Percentiles rank a stretch among this genome's conserved stretches.
Conservation (phyloP, 2,329 filamentous ascomycete genomes). For the Alternaria panax region DNA sequence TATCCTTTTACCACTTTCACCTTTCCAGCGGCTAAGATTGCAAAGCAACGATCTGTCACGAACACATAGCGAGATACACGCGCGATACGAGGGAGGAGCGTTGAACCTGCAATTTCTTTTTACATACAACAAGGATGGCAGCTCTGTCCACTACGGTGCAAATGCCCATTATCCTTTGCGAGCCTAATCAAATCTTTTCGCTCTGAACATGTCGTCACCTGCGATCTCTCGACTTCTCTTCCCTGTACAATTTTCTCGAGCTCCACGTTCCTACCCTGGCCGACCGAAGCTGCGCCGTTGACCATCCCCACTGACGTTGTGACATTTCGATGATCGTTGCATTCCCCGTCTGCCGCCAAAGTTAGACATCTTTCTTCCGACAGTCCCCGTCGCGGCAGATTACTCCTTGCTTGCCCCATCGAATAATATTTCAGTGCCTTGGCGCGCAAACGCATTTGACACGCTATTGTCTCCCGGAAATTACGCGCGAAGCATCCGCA, state of each 20-base stretch:
- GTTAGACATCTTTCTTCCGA: conserved; percentile 4
- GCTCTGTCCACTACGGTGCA: conserved; percentile 11
- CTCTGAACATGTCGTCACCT: conserved; percentile 4
- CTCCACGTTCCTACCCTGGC: conserved; percentile 8
- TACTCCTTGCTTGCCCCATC: conserved; percentile 6
- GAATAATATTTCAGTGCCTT: conserved; percentile 9
- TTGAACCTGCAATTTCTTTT: conserved; percentile 23
- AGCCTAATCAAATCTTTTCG: conserved; percentile 19
- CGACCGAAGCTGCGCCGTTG: conserved; percentile 15
- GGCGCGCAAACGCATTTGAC: conserved; percentile 3
- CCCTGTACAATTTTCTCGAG: conserved; percentile 13
- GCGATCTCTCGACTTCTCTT: conserved; percentile 3
- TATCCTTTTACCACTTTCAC: conserved; percentile 36
- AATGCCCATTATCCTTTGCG: conserved; percentile 6
- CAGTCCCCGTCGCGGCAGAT: conserved; percentile 1
- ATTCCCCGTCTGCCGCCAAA: conserved; percentile 4
- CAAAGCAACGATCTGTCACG: conserved; percentile 31
- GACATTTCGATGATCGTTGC: conserved; percentile 8
- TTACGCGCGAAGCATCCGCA: not conserved
- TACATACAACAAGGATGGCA: conserved; percentile 23
- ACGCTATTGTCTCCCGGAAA: conserved; percentile 8
- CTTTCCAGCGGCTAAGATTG: conserved; percentile 35
- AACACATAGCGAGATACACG: conserved; percentile 29
- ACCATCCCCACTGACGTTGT: conserved; percentile 12
- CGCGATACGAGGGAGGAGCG: conserved; percentile 21